These are phyloP conservation scores for Endotrypanum monterogeii DNA, from an alignment of 208 protist species.

Conservation along the genomic window DNA sequence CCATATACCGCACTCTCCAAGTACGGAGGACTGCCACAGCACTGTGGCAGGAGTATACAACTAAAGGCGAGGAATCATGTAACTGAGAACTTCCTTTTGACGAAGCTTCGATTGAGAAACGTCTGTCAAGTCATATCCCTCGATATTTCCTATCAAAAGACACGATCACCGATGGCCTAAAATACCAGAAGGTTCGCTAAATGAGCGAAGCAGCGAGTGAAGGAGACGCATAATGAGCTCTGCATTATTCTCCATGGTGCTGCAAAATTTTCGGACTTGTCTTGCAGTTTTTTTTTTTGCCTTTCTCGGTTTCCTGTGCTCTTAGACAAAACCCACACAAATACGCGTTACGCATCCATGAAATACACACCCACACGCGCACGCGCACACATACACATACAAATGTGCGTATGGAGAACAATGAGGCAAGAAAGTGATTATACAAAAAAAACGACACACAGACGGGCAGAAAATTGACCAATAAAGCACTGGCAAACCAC, in stretches of 20 bases:
- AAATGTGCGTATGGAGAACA: conserved; percentile 1
- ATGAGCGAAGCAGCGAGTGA: neutral
- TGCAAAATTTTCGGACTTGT: neutral
- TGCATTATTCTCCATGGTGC: neutral
- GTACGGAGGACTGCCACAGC: neutral
- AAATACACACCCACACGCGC: neutral
- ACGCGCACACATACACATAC: neutral
- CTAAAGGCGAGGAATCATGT: neutral
- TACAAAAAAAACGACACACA: conserved; percentile 8
- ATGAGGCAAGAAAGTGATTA: conserved; percentile 6
- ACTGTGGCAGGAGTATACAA: neutral
- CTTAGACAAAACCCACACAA: neutral
- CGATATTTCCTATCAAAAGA: neutral
- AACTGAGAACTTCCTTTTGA: neutral
- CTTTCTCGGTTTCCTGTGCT: neutral
- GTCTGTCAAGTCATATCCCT: neutral
- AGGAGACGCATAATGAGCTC: neutral
- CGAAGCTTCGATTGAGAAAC: neutral
- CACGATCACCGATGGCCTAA: too few species aligned
- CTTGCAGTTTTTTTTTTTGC: neutral
- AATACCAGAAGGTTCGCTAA: neutral
- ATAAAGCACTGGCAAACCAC: neutral
- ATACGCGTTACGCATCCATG: neutral
- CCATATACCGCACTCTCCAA: neutral
- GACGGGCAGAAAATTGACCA: neutral